These are phyloP conservation scores for Fraxinus baroniana DNA, from an alignment of 305 asterid species.

Conservation along the genomic window DNA sequence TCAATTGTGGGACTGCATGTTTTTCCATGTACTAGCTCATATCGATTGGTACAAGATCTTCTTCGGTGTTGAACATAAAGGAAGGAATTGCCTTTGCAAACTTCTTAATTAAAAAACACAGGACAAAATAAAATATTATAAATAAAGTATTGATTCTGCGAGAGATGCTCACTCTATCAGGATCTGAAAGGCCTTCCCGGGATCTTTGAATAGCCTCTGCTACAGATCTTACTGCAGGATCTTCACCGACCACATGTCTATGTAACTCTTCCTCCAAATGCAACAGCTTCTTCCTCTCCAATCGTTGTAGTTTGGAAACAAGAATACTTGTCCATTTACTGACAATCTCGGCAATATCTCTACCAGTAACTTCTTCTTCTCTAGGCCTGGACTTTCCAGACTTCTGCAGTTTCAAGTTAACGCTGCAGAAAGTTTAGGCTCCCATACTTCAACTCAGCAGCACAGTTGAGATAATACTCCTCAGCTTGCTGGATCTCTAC, in stretches of 20 bases:
- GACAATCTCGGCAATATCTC: slow-evolving; percentile 84
- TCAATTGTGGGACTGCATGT: slow-evolving; percentile 84
- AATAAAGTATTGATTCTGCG: neutral
- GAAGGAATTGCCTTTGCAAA: slow-evolving; percentile 81
- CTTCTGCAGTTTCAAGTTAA: slow-evolving; percentile 75
- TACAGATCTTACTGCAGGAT: slow-evolving; percentile 82
- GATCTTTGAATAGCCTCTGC: slow-evolving; percentile 93
- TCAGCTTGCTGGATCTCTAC: slow-evolving; percentile 96
- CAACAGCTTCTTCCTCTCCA: slow-evolving; percentile 82
- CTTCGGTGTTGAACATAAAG: slow-evolving; percentile 81
- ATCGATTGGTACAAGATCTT: slow-evolving; percentile 84
- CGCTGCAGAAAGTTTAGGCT: slow-evolving; percentile 84
- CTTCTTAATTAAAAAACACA: neutral
- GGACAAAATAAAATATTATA: neutral
- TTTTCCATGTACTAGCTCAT: slow-evolving; percentile 99
- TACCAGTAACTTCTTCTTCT: slow-evolving; percentile 78
- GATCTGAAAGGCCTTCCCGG: slow-evolving; percentile 63
- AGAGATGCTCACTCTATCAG: neutral
- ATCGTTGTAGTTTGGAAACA: slow-evolving; percentile 75
- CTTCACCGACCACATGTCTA: slow-evolving; percentile 80
- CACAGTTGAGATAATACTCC: slow-evolving; percentile 90
- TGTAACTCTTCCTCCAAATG: slow-evolving; percentile 88
- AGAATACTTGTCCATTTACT: slow-evolving; percentile 98
- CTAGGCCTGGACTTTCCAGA: slow-evolving; percentile 94
- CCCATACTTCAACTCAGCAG: slow-evolving; percentile 91